Evolutionary conservation across 2,329 filamentous ascomycete genomes (phyloP).

Genomic region (Xylaria sp.): DNA sequence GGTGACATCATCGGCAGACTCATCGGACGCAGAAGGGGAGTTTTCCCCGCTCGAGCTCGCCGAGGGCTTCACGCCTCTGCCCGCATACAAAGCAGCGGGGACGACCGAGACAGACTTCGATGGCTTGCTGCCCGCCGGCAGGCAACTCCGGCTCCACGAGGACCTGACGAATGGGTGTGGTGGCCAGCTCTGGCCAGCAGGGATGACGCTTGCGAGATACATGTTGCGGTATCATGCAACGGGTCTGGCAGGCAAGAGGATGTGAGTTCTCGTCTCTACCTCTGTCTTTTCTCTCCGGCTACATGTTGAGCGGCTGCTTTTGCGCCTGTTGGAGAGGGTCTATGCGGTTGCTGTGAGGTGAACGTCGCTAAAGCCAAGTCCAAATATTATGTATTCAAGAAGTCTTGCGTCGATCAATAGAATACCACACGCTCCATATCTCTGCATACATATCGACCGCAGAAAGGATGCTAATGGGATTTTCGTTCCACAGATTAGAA

Average conservation of each 20-base stretch:
- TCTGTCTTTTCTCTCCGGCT: background rate
- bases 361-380: background rate
- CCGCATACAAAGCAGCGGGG: constrained; percentile 60
- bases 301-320: background rate
- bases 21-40: constrained; percentile 35
- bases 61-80: constrained; percentile 64
- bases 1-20: constrained; percentile 1
- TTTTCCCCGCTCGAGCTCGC: constrained; percentile 58
- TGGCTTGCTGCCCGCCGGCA: constrained; percentile 63
- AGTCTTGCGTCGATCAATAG: background rate
- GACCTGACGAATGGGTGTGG: constrained; percentile 89
- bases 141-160: constrained; percentile 78
- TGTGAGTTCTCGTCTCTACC: constrained; percentile 68
- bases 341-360: too few relatives aligned
- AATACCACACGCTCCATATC: background rate
- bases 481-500: constrained; percentile 69
- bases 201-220: constrained; percentile 85
- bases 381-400: background rate
- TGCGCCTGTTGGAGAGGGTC: too few relatives aligned
- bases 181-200: constrained; percentile 92
- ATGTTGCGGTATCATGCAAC: constrained; percentile 75
- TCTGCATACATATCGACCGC: background rate
- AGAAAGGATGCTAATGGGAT: background rate
- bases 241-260: constrained; percentile 68
- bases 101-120: constrained; percentile 68